Conservation (phyloP, 345 rosid species). For the Moricandia arvensis region DNA sequence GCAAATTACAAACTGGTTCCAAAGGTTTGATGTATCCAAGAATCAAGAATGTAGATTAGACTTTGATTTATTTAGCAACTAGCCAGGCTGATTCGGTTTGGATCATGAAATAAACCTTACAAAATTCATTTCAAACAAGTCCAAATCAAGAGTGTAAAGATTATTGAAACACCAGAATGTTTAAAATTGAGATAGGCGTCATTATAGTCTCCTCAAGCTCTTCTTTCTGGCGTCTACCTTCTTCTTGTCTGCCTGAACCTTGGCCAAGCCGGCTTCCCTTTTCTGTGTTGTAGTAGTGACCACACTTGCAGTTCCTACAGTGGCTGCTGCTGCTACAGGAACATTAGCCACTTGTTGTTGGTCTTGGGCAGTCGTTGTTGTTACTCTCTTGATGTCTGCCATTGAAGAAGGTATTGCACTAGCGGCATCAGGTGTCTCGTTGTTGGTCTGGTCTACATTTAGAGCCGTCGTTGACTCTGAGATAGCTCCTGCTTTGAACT, state of each 20-base stretch:
- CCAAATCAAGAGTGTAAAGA: no score
- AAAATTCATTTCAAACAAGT: no score
- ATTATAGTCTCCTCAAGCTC: slow-evolving; percentile 88
- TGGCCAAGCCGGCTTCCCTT: slow-evolving; percentile 63
- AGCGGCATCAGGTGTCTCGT: slow-evolving; percentile 42
- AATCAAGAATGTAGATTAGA: no score
- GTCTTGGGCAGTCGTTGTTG: slow-evolving; percentile 51
- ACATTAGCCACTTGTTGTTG: slow-evolving; percentile 37
- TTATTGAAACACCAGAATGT: background rate
- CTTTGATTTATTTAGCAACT: no score
- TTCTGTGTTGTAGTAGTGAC: slow-evolving; percentile 37
- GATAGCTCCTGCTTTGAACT: slow-evolving; percentile 83
- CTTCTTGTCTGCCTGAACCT: slow-evolving; percentile 81
- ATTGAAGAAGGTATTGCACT: slow-evolving; percentile 48
- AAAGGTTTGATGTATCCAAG: no score
- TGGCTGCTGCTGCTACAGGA: slow-evolving; percentile 28
- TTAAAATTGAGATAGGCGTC: background rate
- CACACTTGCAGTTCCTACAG: slow-evolving; percentile 39
- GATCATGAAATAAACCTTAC: no score
- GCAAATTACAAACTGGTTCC: no score
- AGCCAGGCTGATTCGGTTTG: no score
- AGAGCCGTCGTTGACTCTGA: slow-evolving; percentile 84
- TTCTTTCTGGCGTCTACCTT: slow-evolving; percentile 96
- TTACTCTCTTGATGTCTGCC: slow-evolving; percentile 52
- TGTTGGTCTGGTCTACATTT: slow-evolving; percentile 74